Conservation (phyloP, 2,329 filamentous ascomycete genomes). For the Cladosporium sp. region DNA sequence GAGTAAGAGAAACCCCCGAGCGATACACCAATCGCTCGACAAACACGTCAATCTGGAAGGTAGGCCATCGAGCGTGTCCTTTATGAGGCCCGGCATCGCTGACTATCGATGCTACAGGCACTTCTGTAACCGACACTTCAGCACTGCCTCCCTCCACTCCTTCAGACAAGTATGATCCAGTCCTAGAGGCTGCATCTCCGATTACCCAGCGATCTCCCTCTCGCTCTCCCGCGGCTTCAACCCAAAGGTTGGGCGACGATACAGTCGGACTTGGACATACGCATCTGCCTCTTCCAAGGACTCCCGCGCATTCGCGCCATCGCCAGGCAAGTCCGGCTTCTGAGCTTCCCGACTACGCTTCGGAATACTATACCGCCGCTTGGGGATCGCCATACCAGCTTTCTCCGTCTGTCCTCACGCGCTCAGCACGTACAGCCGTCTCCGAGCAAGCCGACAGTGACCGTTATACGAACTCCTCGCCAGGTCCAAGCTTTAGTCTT, state of each 20-base stretch:
- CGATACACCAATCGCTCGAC: constrained; percentile 8
- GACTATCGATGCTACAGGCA: background rate
- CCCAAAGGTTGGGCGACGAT: background rate
- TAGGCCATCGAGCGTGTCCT: background rate
- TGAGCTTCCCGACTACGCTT: constrained; percentile 22
- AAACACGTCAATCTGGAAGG: constrained; percentile 9
- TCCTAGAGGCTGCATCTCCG: constrained; percentile 5
- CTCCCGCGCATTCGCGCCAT: background rate
- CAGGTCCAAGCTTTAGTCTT: constrained; percentile 29
- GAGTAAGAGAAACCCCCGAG: constrained; percentile 1
- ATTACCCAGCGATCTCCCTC: constrained; percentile 2
- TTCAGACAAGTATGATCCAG: constrained; percentile 9
- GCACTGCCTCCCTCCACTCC: constrained; percentile 4
- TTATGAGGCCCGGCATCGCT: background rate
- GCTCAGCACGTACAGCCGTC: constrained; percentile 28
- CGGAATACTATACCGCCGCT: constrained; percentile 60
- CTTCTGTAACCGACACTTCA: background rate
- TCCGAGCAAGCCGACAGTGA: constrained; percentile 27
- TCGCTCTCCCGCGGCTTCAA: background rate
- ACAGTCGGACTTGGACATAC: background rate
- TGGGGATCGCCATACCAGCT: constrained; percentile 89
- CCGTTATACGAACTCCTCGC: constrained; percentile 27
- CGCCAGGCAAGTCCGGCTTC: constrained; percentile 6
- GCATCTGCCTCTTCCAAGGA: constrained; percentile 7
- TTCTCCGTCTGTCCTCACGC: constrained; percentile 44